Evolutionary conservation across 2,329 filamentous ascomycete species (phyloP).

Genomic region (Fusarium sp.): DNA sequence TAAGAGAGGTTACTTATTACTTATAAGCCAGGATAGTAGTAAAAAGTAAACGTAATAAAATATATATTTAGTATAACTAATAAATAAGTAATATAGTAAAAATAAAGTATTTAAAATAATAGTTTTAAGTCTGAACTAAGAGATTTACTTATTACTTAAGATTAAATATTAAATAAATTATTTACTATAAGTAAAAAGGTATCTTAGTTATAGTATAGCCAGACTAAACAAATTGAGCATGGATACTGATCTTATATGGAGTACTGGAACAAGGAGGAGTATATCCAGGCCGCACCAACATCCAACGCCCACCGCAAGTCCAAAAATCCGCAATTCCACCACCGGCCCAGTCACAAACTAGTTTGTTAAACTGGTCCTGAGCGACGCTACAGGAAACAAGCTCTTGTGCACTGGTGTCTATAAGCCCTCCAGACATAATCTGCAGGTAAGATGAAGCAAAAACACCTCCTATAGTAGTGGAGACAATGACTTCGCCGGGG

Average conservation of each 20-base stretch:
- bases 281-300: neutral
- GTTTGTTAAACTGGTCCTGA: neutral
- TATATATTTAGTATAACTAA: too few relatives aligned
- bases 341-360: neutral
- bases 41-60: too few relatives aligned
- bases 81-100: too few relatives aligned
- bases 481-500: neutral
- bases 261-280: neutral
- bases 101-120: too few relatives aligned
- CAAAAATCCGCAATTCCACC: neutral
- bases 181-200: too few relatives aligned
- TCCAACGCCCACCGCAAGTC: neutral
- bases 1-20: too few relatives aligned
- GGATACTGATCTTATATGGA: neutral
- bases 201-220: neutral
- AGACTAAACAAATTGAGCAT: neutral
- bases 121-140: too few relatives aligned
- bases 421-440: neutral
- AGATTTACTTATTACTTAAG: too few relatives aligned
- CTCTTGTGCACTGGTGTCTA: neutral
- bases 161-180: too few relatives aligned
- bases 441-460: neutral
- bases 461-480: neutral
- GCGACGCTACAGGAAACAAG: neutral
- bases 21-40: too few relatives aligned